Evolutionary conservation across 139 green algal species (phyloP).

Genomic region (Mychonastes homosphaera): DNA sequence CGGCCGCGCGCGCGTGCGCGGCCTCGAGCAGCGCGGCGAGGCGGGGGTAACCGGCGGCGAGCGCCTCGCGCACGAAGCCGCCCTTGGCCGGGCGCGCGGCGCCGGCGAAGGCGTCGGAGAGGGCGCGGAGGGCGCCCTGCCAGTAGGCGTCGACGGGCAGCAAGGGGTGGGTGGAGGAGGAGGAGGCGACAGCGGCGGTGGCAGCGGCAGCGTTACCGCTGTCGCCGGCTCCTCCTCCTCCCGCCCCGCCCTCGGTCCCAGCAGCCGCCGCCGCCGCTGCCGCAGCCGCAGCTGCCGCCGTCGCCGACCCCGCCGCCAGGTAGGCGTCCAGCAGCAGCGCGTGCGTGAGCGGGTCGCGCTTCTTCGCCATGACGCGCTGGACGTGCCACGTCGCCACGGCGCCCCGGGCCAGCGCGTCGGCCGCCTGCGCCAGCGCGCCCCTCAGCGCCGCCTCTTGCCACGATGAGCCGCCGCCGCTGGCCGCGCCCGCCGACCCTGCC

Average conservation of each 20-base stretch:
- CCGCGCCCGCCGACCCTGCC: too few relatives aligned
- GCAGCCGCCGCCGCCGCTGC: conserved; percentile 24
- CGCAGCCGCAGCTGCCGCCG: not conserved
- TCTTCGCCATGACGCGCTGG: conserved; percentile 88
- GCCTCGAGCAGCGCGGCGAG: conserved; percentile 66
- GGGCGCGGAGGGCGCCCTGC: conserved; percentile 21
- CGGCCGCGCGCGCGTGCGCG: not conserved
- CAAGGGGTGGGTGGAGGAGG: not conserved
- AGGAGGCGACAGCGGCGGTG: not conserved
- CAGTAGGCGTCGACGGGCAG: conserved; percentile 26
- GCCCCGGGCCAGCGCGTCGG: conserved; percentile 44
- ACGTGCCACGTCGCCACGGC: conserved; percentile 70
- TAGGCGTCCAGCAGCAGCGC: conserved; percentile 74
- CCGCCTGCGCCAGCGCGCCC: conserved; percentile 40
- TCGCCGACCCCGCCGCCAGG: not conserved
- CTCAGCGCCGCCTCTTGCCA: conserved; percentile 46
- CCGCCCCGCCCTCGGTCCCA: conserved; percentile 50
- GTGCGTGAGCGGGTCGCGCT: conserved; percentile 85
- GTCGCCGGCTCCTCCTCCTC: not conserved
- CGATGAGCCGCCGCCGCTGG: too few relatives aligned
- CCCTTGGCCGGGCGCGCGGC: conserved; percentile 38
- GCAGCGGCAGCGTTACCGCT: not conserved
- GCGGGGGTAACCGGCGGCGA: conserved; percentile 59
- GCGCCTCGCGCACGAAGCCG: conserved; percentile 55
- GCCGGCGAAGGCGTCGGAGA: conserved; percentile 34